Conservation (phyloP, 257 asterid species). For the Striga asiatica region DNA sequence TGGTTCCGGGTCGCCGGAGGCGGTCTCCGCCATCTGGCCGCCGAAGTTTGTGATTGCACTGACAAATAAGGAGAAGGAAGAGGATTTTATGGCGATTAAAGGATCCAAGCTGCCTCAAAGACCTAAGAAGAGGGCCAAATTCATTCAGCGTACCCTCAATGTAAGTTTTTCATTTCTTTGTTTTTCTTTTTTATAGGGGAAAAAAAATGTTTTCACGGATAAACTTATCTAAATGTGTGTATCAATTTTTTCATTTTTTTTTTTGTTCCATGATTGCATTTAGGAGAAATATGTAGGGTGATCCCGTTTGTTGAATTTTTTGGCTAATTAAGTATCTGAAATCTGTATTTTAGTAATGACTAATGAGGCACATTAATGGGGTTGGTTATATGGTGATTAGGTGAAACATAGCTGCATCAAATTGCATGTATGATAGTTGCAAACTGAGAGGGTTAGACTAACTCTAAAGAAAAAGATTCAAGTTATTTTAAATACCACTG, state of each 20-base stretch:
- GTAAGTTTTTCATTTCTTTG: conserved; percentile 33
- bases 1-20: conserved; percentile 76
- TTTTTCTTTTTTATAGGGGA: background rate
- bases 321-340: background rate
- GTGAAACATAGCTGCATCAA: background rate
- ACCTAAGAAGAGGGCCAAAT: conserved; percentile 84
- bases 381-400: background rate
- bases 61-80: conserved; percentile 93
- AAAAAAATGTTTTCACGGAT: background rate
- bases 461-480: too few species aligned
- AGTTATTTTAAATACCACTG: too few species aligned
- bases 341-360: background rate
- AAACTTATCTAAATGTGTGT: background rate
- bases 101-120: conserved; percentile 94
- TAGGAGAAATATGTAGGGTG: background rate
- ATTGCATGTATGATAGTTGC: background rate
- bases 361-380: background rate
- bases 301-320: background rate
- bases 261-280: background rate
- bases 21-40: conserved; percentile 58
- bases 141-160: conserved; percentile 79
- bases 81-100: conserved; percentile 79
- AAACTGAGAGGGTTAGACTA: too few species aligned
- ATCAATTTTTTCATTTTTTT: too few species aligned
- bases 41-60: conserved; percentile 78